Evolutionary conservation across 1,284 basidiomycete species (phyloP).

Genomic region (Amylostereum areolatum): DNA sequence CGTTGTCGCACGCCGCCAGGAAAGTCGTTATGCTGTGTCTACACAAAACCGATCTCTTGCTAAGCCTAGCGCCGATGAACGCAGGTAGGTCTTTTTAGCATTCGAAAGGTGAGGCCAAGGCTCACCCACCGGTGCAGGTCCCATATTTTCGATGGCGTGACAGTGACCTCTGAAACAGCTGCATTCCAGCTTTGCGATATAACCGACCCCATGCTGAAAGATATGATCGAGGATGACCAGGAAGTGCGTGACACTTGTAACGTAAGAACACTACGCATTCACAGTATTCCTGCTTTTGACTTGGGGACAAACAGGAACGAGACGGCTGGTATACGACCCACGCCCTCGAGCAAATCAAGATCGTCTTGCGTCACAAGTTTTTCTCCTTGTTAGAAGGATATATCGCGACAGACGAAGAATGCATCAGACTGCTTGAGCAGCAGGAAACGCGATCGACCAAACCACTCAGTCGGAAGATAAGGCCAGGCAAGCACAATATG

Average conservation of each 20-base stretch:
- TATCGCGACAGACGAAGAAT: slow-evolving; percentile 65
- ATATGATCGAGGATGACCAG: slow-evolving; percentile 71
- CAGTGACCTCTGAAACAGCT: slow-evolving; percentile 74
- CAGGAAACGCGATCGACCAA: slow-evolving; percentile 35
- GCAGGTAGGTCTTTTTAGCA: slow-evolving; percentile 15
- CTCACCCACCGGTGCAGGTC: slow-evolving; percentile 30
- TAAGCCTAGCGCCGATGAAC: slow-evolving; percentile 18
- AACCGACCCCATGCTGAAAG: slow-evolving; percentile 72
- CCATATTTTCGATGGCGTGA: slow-evolving; percentile 87
- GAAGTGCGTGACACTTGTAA: slow-evolving; percentile 65
- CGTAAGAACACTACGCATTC: slow-evolving; percentile 36
- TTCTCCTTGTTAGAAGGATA: slow-evolving; percentile 77
- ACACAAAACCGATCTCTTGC: slow-evolving; percentile 20
- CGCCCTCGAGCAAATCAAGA: slow-evolving; percentile 77
- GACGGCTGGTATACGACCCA: slow-evolving; percentile 83
- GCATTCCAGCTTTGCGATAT: slow-evolving; percentile 95
- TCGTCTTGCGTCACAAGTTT: slow-evolving; percentile 82
- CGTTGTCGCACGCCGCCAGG: slow-evolving; percentile 61
- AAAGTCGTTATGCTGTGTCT: slow-evolving; percentile 26
- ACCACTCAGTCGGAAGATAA: slow-evolving; percentile 39
- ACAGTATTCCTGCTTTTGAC: not conserved
- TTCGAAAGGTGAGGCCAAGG: too few relatives aligned
- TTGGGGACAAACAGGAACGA: slow-evolving; percentile 47
- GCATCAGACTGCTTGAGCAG: slow-evolving; percentile 51
- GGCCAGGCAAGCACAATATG: slow-evolving; percentile 76